phyloP scores from a whole-genome alignment of 2,329 filamentous ascomycete genomes.

The Biscogniauxia sp. region DNA sequence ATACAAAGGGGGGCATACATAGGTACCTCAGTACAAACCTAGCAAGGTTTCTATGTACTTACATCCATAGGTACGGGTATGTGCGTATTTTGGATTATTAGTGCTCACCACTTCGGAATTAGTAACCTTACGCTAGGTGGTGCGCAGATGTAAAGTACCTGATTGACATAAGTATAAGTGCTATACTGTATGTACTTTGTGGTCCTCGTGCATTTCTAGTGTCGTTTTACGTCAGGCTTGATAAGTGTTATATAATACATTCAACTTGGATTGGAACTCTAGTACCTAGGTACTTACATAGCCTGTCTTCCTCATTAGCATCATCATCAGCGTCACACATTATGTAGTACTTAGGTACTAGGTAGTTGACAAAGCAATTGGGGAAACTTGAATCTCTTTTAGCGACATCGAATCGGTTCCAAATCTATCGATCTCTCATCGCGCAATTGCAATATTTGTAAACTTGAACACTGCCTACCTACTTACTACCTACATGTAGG shows the following conservation, averaged over 20 bases:
- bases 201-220: neutral
- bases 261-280: neutral
- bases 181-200: neutral
- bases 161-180: no score
- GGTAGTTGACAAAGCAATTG: neutral
- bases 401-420: neutral
- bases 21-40: no score
- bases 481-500: neutral
- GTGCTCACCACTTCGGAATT: no score
- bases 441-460: neutral
- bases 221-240: neutral
- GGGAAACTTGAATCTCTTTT: neutral
- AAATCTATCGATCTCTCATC: neutral
- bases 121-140: no score
- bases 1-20: no score
- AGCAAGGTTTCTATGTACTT: no score
- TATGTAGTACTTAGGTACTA: no score
- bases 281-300: neutral
- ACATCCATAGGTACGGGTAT: no score
- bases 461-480: neutral
- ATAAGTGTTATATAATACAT: neutral
- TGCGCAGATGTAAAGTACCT: no score
- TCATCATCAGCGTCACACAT: no score
- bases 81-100: no score
- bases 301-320: no score